These are phyloP conservation scores for Phytopythium mirpurense DNA, from an alignment of 352 stramenopile genomes.

Conservation along the genomic window DNA sequence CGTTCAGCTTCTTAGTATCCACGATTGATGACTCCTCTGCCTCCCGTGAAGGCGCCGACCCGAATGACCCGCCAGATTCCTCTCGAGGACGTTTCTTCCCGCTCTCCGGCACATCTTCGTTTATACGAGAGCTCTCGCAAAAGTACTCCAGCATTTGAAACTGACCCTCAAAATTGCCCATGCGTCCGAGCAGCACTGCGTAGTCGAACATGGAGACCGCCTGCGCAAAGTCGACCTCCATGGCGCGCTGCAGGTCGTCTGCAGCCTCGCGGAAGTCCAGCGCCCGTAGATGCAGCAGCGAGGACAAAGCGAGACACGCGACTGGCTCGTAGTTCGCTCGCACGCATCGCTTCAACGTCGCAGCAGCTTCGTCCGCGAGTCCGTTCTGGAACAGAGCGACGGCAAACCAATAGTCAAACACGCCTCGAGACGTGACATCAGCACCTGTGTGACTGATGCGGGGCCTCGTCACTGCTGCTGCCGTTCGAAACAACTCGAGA, in stretches of 20 bases:
- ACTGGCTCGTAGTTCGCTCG: conserved; percentile 38
- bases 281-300: conserved; percentile 29
- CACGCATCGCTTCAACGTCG: conserved; percentile 40
- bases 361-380: conserved; percentile 9
- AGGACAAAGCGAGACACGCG: conserved; percentile 45
- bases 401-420: conserved; percentile 54
- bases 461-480: conserved; percentile 3
- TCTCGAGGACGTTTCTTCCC: conserved; percentile 12
- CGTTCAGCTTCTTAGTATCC: conserved; percentile 6
- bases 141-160: conserved; percentile 61
- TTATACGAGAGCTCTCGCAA: conserved; percentile 9
- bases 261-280: conserved; percentile 35
- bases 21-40: conserved; percentile 11
- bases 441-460: neutral
- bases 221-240: conserved; percentile 54
- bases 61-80: neutral
- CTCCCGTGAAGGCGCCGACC: neutral
- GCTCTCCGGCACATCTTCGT: neutral
- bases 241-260: conserved; percentile 38
- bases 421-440: conserved; percentile 2
- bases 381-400: conserved; percentile 34
- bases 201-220: conserved; percentile 62
- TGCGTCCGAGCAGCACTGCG: conserved; percentile 44
- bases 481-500: conserved; percentile 23
- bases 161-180: conserved; percentile 38